Percentiles rank a stretch among this genome's conserved stretches.
These are phyloP conservation scores for Neurospora sp. DNA, from an alignment of 2,329 filamentous ascomycete genomes.

Conservation along the genomic window DNA sequence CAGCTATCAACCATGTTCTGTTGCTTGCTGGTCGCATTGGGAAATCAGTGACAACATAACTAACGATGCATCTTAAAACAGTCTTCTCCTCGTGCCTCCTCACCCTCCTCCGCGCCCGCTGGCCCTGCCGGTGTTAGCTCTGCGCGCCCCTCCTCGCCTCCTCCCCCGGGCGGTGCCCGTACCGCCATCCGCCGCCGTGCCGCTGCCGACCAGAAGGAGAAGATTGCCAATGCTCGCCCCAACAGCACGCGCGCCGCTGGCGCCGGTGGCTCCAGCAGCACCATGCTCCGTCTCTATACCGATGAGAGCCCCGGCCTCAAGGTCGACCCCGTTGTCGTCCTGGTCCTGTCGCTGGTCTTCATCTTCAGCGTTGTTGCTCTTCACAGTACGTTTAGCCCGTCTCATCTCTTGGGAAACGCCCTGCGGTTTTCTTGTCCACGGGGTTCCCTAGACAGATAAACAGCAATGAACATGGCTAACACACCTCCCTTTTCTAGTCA, in stretches of 20 bases:
- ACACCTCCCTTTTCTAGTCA: conserved; percentile 49
- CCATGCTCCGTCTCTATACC: conserved; percentile 97
- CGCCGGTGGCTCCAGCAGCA: conserved; percentile 91
- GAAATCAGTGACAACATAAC: neutral
- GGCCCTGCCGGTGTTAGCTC: conserved; percentile 55
- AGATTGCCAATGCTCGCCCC: conserved; percentile 86
- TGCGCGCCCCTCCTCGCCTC: conserved; percentile 74
- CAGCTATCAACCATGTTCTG: neutral
- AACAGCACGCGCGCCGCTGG: conserved; percentile 88
- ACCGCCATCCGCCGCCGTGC: conserved; percentile 92
- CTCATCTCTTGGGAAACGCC: neutral
- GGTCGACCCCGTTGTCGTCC: conserved; percentile 94
- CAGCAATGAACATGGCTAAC: conserved; percentile 10
- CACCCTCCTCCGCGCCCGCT: conserved; percentile 39
- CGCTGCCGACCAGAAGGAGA: conserved; percentile 94
- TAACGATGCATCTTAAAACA: conserved; percentile 21
- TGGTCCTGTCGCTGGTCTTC: conserved; percentile 93
- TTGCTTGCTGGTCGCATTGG: neutral
- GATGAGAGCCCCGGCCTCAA: conserved; percentile 96
- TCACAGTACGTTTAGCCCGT: conserved; percentile 63
- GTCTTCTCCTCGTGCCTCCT: conserved; percentile 52
- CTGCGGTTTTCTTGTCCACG: neutral
- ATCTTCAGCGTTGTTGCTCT: conserved; percentile 98
- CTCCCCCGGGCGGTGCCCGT: conserved; percentile 85
- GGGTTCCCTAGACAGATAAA: neutral